Evolutionary conservation across 2,329 filamentous ascomycete genomes (phyloP).

Genomic region (Pseudopyricularia cyperi): DNA sequence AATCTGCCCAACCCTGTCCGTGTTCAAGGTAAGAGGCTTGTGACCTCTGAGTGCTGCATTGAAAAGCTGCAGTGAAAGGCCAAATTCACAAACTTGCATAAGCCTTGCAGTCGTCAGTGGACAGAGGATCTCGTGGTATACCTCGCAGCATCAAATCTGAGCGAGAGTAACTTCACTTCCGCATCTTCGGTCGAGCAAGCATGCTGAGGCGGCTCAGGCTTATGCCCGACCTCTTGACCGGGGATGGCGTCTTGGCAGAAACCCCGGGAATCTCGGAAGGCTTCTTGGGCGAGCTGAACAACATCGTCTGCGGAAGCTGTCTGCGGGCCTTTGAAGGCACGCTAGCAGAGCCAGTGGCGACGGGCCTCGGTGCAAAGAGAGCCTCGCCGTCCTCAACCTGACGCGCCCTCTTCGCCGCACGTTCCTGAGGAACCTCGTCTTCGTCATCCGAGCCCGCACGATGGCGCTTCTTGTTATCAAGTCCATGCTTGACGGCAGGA

Average conservation of each 20-base stretch:
- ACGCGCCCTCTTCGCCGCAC: slow-evolving; percentile 47
- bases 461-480: slow-evolving; percentile 53
- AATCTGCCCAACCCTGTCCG: too few relatives aligned
- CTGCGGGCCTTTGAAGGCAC: slow-evolving; percentile 3
- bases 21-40: too few relatives aligned
- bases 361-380: slow-evolving; percentile 34
- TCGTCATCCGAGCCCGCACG: slow-evolving; percentile 45
- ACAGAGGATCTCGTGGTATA: too few relatives aligned
- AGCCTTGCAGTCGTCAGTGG: too few relatives aligned
- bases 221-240: slow-evolving; percentile 39
- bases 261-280: slow-evolving; percentile 4
- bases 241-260: slow-evolving; percentile 21
- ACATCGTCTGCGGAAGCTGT: slow-evolving; percentile 20
- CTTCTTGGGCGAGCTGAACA: slow-evolving; percentile 17
- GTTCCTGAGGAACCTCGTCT: slow-evolving; percentile 32
- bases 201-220: slow-evolving; percentile 48
- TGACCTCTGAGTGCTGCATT: too few relatives aligned
- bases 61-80: too few relatives aligned
- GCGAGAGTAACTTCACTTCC: slow-evolving; percentile 16
- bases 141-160: too few relatives aligned
- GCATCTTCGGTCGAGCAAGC: slow-evolving; percentile 46
- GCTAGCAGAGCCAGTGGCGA: slow-evolving; percentile 5
- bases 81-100: too few relatives aligned
- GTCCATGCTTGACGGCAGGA: slow-evolving; percentile 43
- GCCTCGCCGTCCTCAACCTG: slow-evolving; percentile 38